phyloP scores from a whole-genome alignment of 2,329 filamentous ascomycete genomes.

The Claviceps monticola region DNA sequence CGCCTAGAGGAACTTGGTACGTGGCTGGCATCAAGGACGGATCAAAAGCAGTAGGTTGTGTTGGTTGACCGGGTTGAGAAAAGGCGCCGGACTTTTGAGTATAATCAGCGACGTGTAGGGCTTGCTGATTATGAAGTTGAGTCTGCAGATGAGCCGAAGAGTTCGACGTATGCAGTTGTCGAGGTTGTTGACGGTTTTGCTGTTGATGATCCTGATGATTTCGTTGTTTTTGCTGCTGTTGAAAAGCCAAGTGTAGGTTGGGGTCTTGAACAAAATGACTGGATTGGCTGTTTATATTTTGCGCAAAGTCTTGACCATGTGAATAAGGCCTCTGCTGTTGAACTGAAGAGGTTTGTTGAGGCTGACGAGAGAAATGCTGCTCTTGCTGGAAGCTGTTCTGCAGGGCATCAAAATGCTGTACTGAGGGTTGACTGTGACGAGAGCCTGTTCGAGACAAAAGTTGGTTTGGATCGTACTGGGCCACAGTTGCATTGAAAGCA shows the following conservation, averaged over 20 bases:
- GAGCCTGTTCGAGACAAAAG: constrained; percentile 18
- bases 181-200: constrained; percentile 5
- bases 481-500: constrained; percentile 18
- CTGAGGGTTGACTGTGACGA: constrained; percentile 20
- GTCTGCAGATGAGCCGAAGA: constrained; percentile 11
- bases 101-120: constrained; percentile 9
- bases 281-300: constrained; percentile 3
- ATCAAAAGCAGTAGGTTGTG: constrained; percentile 6
- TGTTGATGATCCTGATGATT: constrained; percentile 6
- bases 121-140: constrained; percentile 14
- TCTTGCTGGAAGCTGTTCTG: constrained; percentile 13
- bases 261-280: constrained; percentile 4
- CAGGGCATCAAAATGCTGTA: constrained; percentile 19
- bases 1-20: background rate
- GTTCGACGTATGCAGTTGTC: constrained; percentile 4
- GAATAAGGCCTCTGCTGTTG: constrained; percentile 3
- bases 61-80: constrained; percentile 5
- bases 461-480: constrained; percentile 20
- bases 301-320: constrained; percentile 4
- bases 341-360: constrained; percentile 16
- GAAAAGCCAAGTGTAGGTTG: constrained; percentile 4
- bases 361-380: constrained; percentile 13
- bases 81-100: background rate
- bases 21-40: constrained; percentile 1
- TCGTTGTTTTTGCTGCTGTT: constrained; percentile 11